Conservation (phyloP, 1,139 yeast species). For the Suhomyces taliae region DNA sequence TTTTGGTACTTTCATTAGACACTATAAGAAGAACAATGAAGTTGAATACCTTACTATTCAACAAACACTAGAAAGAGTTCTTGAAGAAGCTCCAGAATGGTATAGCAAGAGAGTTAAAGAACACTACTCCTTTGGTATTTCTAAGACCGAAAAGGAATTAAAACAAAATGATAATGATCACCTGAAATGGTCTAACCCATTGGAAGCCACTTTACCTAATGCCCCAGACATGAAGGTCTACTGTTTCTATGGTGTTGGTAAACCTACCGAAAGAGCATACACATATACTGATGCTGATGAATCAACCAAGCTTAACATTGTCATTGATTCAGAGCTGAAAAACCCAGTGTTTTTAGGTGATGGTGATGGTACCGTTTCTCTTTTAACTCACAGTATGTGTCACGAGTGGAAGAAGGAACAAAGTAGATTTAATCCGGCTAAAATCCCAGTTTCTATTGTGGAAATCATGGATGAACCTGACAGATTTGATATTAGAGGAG, state of each 20-base stretch:
- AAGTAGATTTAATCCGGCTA: slow-evolving; percentile 82
- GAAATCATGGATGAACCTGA: slow-evolving; percentile 95
- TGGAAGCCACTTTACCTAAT: slow-evolving; percentile 85
- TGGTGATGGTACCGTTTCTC: slow-evolving; percentile 94
- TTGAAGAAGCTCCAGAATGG: slow-evolving; percentile 74
- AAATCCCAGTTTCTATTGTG: slow-evolving; percentile 68
- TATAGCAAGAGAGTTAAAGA: slow-evolving; percentile 60
- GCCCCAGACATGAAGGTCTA: slow-evolving; percentile 91
- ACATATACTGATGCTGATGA: slow-evolving; percentile 69
- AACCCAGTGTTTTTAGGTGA: slow-evolving; percentile 78
- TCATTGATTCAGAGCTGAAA: slow-evolving; percentile 60
- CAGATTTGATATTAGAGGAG: slow-evolving; percentile 91
- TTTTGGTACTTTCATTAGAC: slow-evolving; percentile 73
- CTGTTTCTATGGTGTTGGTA: slow-evolving; percentile 94
- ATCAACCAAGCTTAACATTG: slow-evolving; percentile 55
- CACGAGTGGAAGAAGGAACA: slow-evolving; percentile 81
- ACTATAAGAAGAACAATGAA: slow-evolving; percentile 21
- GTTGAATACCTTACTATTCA: slow-evolving; percentile 50
- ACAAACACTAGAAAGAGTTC: slow-evolving; percentile 64
- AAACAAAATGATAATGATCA: slow-evolving; percentile 63
- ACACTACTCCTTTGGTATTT: slow-evolving; percentile 79
- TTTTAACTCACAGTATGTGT: slow-evolving; percentile 73
- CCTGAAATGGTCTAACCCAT: slow-evolving; percentile 87
- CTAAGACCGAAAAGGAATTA: slow-evolving; percentile 60
- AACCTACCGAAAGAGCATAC: slow-evolving; percentile 92